phyloP scores from a whole-genome alignment of 2,329 filamentous ascomycete species.

The Dothideomycetidae sp. region DNA sequence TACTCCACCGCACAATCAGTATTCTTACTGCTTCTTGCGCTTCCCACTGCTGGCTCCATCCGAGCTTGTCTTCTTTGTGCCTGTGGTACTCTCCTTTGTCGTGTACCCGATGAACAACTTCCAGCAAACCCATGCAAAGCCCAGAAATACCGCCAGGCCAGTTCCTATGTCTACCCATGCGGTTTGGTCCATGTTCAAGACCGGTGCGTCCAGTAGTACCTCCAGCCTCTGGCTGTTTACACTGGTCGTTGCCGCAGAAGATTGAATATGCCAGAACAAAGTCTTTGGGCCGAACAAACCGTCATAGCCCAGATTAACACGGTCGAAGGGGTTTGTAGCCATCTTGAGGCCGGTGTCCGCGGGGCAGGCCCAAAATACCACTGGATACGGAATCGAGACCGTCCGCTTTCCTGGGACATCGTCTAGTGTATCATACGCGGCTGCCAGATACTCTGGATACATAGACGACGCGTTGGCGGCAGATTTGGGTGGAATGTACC shows the following conservation, averaged over 20 bases:
- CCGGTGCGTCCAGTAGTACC: slow-evolving; percentile 27
- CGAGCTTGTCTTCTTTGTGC: not conserved
- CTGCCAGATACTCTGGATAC: slow-evolving; percentile 29
- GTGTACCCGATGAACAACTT: slow-evolving; percentile 20
- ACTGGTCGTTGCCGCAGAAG: slow-evolving; percentile 13
- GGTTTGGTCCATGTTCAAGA: slow-evolving; percentile 25
- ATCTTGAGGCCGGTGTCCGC: slow-evolving; percentile 53
- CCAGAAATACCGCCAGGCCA: slow-evolving; percentile 27
- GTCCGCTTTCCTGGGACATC: slow-evolving; percentile 16
- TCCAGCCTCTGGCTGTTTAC: slow-evolving; percentile 9
- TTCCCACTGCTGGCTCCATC: too few relatives aligned
- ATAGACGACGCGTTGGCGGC: slow-evolving; percentile 25
- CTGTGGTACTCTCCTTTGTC: not conserved
- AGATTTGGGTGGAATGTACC: slow-evolving; percentile 52
- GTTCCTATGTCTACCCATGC: slow-evolving; percentile 31
- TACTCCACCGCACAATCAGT: too few relatives aligned
- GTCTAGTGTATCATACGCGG: not conserved
- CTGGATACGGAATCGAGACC: slow-evolving; percentile 60
- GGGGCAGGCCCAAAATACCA: slow-evolving; percentile 80
- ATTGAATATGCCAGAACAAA: slow-evolving; percentile 60
- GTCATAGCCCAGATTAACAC: slow-evolving; percentile 74
- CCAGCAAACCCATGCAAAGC: slow-evolving; percentile 33
- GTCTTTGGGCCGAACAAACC: slow-evolving; percentile 61
- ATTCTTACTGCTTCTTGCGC: not conserved
- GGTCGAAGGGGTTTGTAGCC: slow-evolving; percentile 68